phyloP scores from a whole-genome alignment of 2,329 filamentous ascomycete species.

The Colletotrichum orchidophilum region DNA sequence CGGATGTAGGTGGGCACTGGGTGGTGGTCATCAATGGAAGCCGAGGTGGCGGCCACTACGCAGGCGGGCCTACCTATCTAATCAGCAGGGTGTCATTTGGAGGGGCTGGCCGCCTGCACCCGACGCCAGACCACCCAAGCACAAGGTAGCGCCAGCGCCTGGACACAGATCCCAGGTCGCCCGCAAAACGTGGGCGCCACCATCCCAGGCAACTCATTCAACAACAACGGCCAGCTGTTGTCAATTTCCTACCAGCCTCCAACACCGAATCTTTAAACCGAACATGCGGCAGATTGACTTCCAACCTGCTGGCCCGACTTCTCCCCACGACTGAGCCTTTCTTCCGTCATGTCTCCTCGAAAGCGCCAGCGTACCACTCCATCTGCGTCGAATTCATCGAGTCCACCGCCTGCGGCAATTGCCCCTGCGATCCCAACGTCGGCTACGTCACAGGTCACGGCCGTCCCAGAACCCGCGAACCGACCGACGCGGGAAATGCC shows the following conservation, averaged over 20 bases:
- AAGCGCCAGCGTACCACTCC: conserved; percentile 52
- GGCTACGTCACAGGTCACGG: conserved; percentile 35
- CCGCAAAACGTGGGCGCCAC: conserved; percentile 9
- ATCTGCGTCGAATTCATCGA: conserved; percentile 35
- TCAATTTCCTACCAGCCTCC: conserved; percentile 8
- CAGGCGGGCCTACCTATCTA: no score
- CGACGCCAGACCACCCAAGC: neutral
- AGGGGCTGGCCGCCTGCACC: neutral
- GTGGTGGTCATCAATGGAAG: neutral
- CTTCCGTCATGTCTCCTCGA: conserved; percentile 49
- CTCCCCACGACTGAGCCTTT: conserved; percentile 5
- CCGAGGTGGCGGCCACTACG: neutral
- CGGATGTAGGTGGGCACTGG: neutral
- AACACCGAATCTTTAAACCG: conserved; percentile 17
- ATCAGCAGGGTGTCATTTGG: neutral
- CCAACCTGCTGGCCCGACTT: conserved; percentile 6
- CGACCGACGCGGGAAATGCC: conserved; percentile 21
- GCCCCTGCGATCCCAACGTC: conserved; percentile 31
- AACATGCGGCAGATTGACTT: conserved; percentile 32
- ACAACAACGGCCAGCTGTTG: conserved; percentile 14
- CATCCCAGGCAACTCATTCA: conserved; percentile 14
- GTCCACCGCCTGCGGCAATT: conserved; percentile 30
- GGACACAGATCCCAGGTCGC: conserved; percentile 12
- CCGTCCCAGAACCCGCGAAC: conserved; percentile 31
- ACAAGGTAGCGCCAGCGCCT: neutral